phyloP scores from a whole-genome alignment of 352 stramenopile genomes.

The Globisporangium viniferum region DNA sequence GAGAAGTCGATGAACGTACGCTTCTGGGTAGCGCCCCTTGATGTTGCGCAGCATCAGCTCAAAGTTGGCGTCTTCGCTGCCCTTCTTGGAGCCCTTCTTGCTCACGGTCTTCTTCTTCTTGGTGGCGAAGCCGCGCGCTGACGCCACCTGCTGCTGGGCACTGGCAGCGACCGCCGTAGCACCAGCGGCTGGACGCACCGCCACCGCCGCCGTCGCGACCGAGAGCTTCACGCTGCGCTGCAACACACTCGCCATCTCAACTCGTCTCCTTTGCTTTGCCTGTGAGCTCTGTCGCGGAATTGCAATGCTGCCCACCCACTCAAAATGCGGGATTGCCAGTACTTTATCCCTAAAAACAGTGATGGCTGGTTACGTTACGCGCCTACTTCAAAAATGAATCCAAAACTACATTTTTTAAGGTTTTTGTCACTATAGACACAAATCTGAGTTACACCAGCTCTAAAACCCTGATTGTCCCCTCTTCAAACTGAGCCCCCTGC shows the following conservation, averaged over 20 bases:
- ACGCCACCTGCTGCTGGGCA: conserved; percentile 8
- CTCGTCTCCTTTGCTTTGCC: neutral
- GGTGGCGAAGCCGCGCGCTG: conserved; percentile 13
- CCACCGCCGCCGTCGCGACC: neutral
- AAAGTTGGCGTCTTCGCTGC: conserved; percentile 62
- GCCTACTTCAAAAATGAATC: too few species aligned
- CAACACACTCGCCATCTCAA: conserved; percentile 8
- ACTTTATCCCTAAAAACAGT: too few species aligned
- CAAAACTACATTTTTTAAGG: too few species aligned
- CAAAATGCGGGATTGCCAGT: neutral
- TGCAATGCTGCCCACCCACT: conserved; percentile 1
- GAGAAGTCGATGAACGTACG: conserved; percentile 29
- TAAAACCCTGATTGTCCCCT: too few species aligned
- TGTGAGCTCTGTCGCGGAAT: neutral
- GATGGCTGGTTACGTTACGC: too few species aligned
- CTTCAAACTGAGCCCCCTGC: too few species aligned
- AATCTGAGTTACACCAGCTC: too few species aligned
- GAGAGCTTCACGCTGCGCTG: conserved; percentile 16
- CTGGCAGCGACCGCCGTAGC: neutral
- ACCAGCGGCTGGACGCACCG: neutral
- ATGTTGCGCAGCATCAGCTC: conserved; percentile 83
- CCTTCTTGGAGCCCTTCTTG: conserved; percentile 20
- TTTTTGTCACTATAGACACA: too few species aligned
- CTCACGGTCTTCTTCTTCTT: conserved; percentile 15
- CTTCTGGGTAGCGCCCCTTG: conserved; percentile 71